Base-by-base conservation (phyloP, 371 early-diverging fungal species). In the Mucor mucedo region DNA sequence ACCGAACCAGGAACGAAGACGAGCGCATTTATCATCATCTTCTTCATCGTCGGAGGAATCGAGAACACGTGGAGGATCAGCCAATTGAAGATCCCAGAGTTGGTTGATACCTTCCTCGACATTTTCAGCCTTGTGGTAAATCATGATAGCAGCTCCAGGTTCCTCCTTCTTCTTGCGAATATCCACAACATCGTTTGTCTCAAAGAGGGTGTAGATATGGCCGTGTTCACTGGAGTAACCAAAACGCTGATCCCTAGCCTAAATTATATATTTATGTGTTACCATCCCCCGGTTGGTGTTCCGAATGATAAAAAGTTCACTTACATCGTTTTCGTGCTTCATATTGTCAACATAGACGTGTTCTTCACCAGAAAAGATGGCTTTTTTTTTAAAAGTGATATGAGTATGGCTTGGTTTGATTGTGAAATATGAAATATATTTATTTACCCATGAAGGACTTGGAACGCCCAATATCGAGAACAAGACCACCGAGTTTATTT, bases 31-130 rank as follows among this genome's bases (percentile, higher is more conserved):
- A 33, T 69, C 57, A 29, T 76, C 72, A 53, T 79, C 75, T 27
- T 78, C 79, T 27, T 72, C 75, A 11, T 76, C 77, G 47, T 75
- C 73, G 38, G 73, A 73, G n/a, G 74, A 73, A 55, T 75, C 80
- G 4, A 72, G 56, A 1, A 65, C 55, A 16, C 68, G 60, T 38
- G 75, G 76, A 41, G 80, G 80, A 55, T 80, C 80, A n/a, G 70
- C 75, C 3, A 71, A 54, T 52, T 75, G 74, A 21, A 77, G 27
- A 8, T 65, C 59, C 77, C 77, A 80, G 4, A 75, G 62, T 35
- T 80, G 80, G 35, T 80, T 77, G 8, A 59, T 38, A 9, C 63
- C 69, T n/a, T 72, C 67, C n/a, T 73, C 76, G 30, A 28, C 29
- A 5, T 42, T 48, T 28, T 70, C 65, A 27, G 71, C 70, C 53